Evolutionary conservation across 2,329 filamentous ascomycete species (phyloP).

Genomic region (Aspergillus transmontanensis): DNA sequence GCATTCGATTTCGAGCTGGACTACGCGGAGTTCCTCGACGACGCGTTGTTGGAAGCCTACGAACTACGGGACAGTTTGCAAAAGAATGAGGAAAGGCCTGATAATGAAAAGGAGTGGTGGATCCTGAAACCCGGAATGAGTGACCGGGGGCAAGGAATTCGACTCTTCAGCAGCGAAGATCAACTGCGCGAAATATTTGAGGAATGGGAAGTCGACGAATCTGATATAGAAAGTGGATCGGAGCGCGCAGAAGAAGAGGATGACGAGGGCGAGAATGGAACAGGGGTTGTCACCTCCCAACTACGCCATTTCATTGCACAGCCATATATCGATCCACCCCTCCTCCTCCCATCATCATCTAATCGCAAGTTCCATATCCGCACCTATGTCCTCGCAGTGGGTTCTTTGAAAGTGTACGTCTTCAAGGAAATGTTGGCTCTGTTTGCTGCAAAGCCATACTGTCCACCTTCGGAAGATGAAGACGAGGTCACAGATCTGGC

Average conservation of each 20-base stretch:
- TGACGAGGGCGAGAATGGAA: conserved; percentile 26
- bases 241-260: conserved; percentile 39
- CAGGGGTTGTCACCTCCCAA: conserved; percentile 78
- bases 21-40: conserved; percentile 94
- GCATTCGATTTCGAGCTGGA: conserved; percentile 90
- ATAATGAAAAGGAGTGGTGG: conserved; percentile 78
- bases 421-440: conserved; percentile 91
- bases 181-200: conserved; percentile 89
- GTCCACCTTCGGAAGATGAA: conserved; percentile 56
- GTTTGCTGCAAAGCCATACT: conserved; percentile 78
- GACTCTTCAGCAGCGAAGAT: conserved; percentile 81
- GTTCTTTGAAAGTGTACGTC: conserved; percentile 78
- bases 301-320: conserved; percentile 95
- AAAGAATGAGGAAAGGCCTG: conserved; percentile 68
- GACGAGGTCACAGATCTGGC: conserved; percentile 60
- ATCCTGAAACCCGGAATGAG: conserved; percentile 98
- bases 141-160: conserved; percentile 89
- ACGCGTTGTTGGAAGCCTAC: conserved; percentile 86
- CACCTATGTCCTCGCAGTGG: conserved; percentile 82
- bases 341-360: conserved; percentile 67
- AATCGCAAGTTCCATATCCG: conserved; percentile 91
- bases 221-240: conserved; percentile 52
- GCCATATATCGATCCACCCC: conserved; percentile 87
- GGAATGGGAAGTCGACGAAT: conserved; percentile 75
- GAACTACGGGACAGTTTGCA: conserved; percentile 79